These are phyloP conservation scores for Candida vaughaniae DNA, from an alignment of 805 yeast species.

Conservation along the genomic window DNA sequence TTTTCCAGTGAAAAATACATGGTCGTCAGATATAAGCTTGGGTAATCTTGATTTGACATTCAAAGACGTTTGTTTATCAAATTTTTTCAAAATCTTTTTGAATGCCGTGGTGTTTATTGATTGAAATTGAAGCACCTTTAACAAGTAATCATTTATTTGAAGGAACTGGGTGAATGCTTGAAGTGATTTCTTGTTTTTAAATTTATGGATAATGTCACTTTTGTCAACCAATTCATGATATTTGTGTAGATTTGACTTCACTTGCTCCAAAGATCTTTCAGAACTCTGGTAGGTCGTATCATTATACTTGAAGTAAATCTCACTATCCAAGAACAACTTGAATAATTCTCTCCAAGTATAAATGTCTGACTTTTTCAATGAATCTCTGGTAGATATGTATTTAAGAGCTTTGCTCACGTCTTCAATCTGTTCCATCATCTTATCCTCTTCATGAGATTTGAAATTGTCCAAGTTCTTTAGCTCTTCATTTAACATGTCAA, in stretches of 20 bases:
- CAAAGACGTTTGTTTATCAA: conserved; percentile 68
- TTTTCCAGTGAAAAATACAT: conserved; percentile 43
- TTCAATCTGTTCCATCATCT: conserved; percentile 43
- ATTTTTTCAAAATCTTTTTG: conserved; percentile 68
- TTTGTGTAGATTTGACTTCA: conserved; percentile 41
- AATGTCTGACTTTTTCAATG: conserved; percentile 48
- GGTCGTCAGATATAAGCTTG: conserved; percentile 38
- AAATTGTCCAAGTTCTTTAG: conserved; percentile 48
- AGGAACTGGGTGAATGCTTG: conserved; percentile 51
- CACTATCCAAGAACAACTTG: conserved; percentile 61
- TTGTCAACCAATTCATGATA: conserved; percentile 42
- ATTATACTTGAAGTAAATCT: conserved; percentile 57
- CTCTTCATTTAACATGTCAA: conserved; percentile 56
- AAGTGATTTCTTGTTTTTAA: conserved; percentile 47
- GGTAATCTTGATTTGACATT: conserved; percentile 49
- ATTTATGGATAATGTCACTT: conserved; percentile 34
- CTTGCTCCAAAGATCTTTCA: conserved; percentile 45
- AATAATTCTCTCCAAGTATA: conserved; percentile 72
- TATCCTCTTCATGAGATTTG: conserved; percentile 40
- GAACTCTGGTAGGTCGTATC: conserved; percentile 42
- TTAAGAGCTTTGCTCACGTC: conserved; percentile 40
- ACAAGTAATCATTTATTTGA: conserved; percentile 50
- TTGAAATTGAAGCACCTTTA: conserved; percentile 60
- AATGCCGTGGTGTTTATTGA: conserved; percentile 63
- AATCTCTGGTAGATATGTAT: conserved; percentile 31